phyloP scores from a whole-genome alignment of 768 basidiomycete species.

The Hygrocybe coccinea region DNA sequence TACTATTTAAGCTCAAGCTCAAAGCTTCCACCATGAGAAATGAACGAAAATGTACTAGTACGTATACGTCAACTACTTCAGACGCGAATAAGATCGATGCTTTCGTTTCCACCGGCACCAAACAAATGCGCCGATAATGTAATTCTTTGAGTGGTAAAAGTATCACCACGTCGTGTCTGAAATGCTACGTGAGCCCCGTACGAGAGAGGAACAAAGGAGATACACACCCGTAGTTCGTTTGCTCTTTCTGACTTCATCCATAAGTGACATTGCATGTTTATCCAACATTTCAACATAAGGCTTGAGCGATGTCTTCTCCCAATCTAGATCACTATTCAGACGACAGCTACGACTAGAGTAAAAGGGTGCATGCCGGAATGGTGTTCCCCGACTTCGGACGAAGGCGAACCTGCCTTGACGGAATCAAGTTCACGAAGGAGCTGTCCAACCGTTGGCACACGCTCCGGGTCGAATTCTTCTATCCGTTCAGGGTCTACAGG shows the following conservation, averaged over 20 bases:
- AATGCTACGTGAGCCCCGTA: not conserved
- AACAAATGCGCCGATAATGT: not conserved
- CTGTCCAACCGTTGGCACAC: conserved; percentile 81
- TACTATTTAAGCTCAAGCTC: too few relatives aligned
- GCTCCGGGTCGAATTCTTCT: conserved; percentile 76
- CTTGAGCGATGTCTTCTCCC: conserved; percentile 82
- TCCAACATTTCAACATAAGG: conserved; percentile 90
- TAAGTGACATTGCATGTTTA: conserved; percentile 53
- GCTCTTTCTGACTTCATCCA: conserved; percentile 47
- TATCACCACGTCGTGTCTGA: conserved; percentile 2
- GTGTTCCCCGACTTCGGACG: conserved; percentile 33
- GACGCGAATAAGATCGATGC: not conserved
- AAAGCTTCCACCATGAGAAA: too few relatives aligned
- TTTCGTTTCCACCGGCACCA: not conserved
- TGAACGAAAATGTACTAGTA: too few relatives aligned
- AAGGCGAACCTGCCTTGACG: conserved; percentile 12
- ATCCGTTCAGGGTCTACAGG: conserved; percentile 76
- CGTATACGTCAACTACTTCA: too few relatives aligned
- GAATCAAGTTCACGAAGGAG: conserved; percentile 76
- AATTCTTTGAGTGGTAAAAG: not conserved
- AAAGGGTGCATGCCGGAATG: conserved; percentile 31
- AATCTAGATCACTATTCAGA: conserved; percentile 42
- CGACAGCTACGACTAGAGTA: not conserved
- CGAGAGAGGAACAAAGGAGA: not conserved
- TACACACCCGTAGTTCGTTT: not conserved